Conservation (phyloP, 257 asterid genomes). For the Verbena officinalis region DNA sequence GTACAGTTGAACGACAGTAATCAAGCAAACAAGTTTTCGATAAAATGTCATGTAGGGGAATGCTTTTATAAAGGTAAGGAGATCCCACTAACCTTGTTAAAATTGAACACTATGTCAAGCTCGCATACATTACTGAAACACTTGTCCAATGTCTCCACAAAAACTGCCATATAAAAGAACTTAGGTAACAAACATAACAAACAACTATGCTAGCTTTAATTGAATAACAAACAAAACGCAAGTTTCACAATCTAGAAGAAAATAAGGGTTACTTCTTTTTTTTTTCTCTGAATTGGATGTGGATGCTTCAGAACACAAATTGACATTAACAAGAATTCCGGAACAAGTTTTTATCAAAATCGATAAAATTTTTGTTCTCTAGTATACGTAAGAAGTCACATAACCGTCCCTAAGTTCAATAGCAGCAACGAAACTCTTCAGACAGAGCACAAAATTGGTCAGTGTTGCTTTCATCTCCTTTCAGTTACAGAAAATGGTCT, state of each 20-base stretch:
- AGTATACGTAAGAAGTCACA: background rate
- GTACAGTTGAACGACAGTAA: background rate
- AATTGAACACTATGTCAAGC: conserved; percentile 89
- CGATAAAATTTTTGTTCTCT: background rate
- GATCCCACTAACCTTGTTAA: conserved; percentile 71
- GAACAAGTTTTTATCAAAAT: background rate
- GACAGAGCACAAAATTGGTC: background rate
- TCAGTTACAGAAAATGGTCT: background rate
- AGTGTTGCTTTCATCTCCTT: conserved; percentile 4
- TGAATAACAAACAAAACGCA: too few relatives aligned
- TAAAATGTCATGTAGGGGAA: background rate
- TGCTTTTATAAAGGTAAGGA: conserved; percentile 22
- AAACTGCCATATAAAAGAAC: conserved; percentile 55
- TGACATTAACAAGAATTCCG: background rate
- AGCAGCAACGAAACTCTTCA: conserved; percentile 12
- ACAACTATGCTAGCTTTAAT: background rate
- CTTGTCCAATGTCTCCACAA: conserved; percentile 93
- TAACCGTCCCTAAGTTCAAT: background rate
- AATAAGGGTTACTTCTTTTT: background rate
- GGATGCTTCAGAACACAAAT: background rate
- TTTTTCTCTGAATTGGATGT: too few relatives aligned
- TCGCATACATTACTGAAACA: conserved; percentile 93
- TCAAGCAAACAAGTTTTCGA: background rate
- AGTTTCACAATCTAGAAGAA: background rate
- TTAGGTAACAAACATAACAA: conserved; percentile 12